phyloP scores from a whole-genome alignment of 2,329 filamentous ascomycete species.

The Mycosphaerella arachidis region DNA sequence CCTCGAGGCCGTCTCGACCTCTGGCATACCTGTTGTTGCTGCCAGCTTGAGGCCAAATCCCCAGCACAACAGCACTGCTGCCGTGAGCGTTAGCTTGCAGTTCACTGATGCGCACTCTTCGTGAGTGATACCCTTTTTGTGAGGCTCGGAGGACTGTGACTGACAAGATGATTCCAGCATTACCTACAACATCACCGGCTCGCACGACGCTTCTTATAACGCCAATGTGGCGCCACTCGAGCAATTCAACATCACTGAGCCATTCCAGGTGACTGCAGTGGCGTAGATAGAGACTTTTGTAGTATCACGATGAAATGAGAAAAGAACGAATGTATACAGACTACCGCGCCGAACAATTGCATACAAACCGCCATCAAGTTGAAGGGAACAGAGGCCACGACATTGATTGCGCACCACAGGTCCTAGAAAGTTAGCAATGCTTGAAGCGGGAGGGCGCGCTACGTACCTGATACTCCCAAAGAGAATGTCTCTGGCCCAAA shows the following conservation, averaged over 20 bases:
- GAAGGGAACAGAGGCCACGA: not conserved
- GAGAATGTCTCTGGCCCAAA: no score
- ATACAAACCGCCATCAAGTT: not conserved
- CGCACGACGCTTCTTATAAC: slow-evolving; percentile 9
- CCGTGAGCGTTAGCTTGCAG: slow-evolving; percentile 9
- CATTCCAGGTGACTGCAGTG: not conserved
- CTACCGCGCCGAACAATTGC: no score
- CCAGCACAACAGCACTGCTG: not conserved
- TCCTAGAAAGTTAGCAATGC: no score
- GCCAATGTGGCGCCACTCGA: slow-evolving; percentile 9
- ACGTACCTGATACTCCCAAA: no score
- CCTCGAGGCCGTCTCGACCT: slow-evolving; percentile 2
- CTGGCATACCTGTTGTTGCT: slow-evolving; percentile 5
- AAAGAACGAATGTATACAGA: not conserved
- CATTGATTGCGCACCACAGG: no score
- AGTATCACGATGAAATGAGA: no score
- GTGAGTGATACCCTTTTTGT: slow-evolving; percentile 1
- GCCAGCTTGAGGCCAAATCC: slow-evolving; percentile 3
- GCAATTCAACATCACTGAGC: slow-evolving; percentile 5
- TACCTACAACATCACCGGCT: slow-evolving; percentile 9
- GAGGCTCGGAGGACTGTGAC: not conserved
- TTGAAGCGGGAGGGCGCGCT: no score
- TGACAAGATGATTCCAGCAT: not conserved
- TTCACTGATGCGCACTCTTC: slow-evolving; percentile 5
- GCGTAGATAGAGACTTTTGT: not conserved